Conservation (phyloP, 208 protist genomes). For the Eutreptiella sp. region DNA sequence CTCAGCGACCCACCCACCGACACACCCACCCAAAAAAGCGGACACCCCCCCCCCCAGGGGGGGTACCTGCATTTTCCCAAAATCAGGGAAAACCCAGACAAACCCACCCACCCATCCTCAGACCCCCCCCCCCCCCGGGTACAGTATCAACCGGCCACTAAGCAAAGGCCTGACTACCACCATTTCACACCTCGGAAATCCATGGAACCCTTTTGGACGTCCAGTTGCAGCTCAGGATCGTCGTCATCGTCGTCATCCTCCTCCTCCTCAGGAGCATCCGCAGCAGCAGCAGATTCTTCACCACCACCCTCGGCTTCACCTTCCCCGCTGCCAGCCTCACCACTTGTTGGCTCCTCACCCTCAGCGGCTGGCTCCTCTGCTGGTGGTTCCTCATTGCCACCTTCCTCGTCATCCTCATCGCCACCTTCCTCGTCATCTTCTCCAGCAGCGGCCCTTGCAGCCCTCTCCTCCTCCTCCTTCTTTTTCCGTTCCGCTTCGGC, state of each 20-base stretch:
- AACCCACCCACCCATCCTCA: too few relatives aligned
- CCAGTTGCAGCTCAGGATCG: conserved; percentile 72
- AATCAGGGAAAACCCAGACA: too few relatives aligned
- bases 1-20: too few relatives aligned
- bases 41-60: too few relatives aligned
- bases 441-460: conserved; percentile 8
- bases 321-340: conserved; percentile 2
- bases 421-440: background rate
- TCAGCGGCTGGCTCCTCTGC: conserved; percentile 7
- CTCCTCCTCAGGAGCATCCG: conserved; percentile 24
- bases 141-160: too few relatives aligned
- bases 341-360: conserved; percentile 27
- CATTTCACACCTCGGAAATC: too few relatives aligned
- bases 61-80: too few relatives aligned
- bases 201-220: conserved; percentile 77
- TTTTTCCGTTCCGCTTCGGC: conserved; percentile 28
- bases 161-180: too few relatives aligned
- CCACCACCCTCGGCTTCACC: conserved; percentile 2
- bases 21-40: too few relatives aligned
- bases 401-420: background rate
- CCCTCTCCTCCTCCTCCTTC: conserved; percentile 1
- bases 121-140: too few relatives aligned
- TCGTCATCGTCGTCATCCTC: conserved; percentile 53
- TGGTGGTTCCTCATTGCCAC: background rate
- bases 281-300: conserved; percentile 25